phyloP scores from a whole-genome alignment of 2,329 filamentous ascomycete species.

The Botryosphaeria dothidea region DNA sequence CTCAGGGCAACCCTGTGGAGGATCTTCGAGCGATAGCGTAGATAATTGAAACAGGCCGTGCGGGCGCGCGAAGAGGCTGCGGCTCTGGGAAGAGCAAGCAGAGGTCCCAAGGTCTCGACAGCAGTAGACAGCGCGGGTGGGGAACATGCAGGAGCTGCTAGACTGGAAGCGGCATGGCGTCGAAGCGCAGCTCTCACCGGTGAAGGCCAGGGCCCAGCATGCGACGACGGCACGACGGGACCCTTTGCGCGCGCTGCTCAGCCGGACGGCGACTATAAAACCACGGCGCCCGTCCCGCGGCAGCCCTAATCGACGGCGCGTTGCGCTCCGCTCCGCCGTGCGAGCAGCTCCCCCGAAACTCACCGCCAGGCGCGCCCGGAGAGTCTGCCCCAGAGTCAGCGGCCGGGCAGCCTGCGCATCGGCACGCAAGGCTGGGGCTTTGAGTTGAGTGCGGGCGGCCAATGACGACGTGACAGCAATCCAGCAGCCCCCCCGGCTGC shows the following conservation, averaged over 20 bases:
- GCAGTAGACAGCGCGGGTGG: too few relatives aligned
- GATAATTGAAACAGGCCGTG: slow-evolving; percentile 15
- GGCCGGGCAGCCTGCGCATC: neutral
- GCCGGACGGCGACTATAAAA: neutral
- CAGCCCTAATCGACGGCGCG: neutral
- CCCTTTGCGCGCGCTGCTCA: neutral
- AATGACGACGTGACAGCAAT: neutral
- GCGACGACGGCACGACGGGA: neutral
- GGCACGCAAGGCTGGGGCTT: neutral
- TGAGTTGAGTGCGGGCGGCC: neutral
- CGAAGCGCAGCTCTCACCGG: neutral
- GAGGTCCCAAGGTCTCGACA: neutral
- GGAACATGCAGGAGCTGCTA: neutral
- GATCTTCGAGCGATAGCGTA: slow-evolving; percentile 20
- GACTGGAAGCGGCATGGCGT: neutral
- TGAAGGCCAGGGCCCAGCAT: neutral
- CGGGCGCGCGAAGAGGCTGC: slow-evolving; percentile 6
- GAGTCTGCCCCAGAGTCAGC: neutral
- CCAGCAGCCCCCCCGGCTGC: neutral
- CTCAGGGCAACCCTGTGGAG: slow-evolving; percentile 18
- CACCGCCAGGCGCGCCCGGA: neutral
- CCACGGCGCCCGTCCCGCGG: neutral
- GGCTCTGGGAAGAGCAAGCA: slow-evolving; percentile 8
- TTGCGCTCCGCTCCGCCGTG: neutral
- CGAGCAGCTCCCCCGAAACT: neutral